Conservation (phyloP, 352 stramenopile species). For the Globisporangium ultimum region DNA sequence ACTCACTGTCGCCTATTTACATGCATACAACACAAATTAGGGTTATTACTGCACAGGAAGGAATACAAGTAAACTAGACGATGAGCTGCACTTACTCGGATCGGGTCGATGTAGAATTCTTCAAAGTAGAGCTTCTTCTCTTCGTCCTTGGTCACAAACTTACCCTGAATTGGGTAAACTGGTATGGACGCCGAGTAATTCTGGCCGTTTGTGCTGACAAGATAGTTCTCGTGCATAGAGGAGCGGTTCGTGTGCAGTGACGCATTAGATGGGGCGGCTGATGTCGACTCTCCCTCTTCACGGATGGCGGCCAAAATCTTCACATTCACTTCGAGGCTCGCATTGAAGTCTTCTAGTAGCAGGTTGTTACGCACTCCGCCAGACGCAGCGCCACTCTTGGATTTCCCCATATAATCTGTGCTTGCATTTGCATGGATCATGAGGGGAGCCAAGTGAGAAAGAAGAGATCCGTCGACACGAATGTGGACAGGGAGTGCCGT, state of each 20-base stretch:
- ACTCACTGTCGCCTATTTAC: constrained; percentile 62
- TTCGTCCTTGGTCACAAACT: constrained; percentile 48
- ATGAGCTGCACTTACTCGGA: constrained; percentile 36
- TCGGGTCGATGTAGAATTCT: constrained; percentile 85
- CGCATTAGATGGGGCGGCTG: constrained; percentile 29
- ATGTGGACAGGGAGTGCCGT: constrained; percentile 71
- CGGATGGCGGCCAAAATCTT: constrained; percentile 70
- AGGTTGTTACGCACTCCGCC: constrained; percentile 42
- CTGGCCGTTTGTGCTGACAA: constrained; percentile 16
- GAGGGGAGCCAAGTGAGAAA: constrained; percentile 72
- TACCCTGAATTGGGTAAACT: constrained; percentile 25
- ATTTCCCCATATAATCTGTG: constrained; percentile 12
- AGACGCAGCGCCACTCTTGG: constrained; percentile 24
- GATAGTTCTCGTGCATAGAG: constrained; percentile 14
- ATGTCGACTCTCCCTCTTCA: constrained; percentile 54
- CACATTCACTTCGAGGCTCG: constrained; percentile 65
- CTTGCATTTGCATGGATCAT: constrained; percentile 49
- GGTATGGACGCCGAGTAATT: constrained; percentile 10
- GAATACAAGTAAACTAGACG: neutral
- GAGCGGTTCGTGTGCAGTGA: constrained; percentile 27
- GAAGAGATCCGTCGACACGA: constrained; percentile 75
- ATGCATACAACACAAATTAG: neutral
- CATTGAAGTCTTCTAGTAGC: constrained; percentile 68
- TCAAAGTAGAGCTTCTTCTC: constrained; percentile 89
- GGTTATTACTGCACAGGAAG: no score